These are phyloP conservation scores for Plasmodium sp. DNA, from an alignment of 169 alveolate genomes.

Conservation along the genomic window DNA sequence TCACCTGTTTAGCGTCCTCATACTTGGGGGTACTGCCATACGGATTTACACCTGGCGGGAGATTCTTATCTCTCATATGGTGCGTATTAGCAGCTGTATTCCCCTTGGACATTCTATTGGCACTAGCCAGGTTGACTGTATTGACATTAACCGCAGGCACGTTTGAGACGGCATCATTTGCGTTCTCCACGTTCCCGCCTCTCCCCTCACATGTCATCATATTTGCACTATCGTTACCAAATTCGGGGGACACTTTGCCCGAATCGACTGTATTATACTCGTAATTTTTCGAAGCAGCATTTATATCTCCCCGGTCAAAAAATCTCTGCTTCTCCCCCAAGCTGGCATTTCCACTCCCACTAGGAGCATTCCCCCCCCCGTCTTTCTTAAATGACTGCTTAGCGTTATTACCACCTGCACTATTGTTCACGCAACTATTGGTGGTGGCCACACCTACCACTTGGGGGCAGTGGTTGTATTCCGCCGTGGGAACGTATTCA, in stretches of 20 bases:
- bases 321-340: slow-evolving; percentile 11
- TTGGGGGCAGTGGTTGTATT: background rate
- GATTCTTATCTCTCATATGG: slow-evolving; percentile 17
- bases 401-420: background rate
- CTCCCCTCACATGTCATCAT: background rate
- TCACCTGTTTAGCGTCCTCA: background rate
- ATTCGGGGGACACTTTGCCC: background rate
- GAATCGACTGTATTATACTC: slow-evolving; percentile 17
- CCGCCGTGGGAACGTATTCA: background rate
- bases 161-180: background rate
- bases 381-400: background rate
- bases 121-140: background rate
- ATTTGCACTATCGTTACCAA: slow-evolving; percentile 4
- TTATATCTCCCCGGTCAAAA: slow-evolving; percentile 3
- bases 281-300: slow-evolving; percentile 1
- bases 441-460: background rate
- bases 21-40: slow-evolving; percentile 2
- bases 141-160: background rate
- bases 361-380: background rate
- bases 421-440: background rate
- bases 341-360: background rate
- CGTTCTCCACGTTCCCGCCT: background rate
- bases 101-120: slow-evolving; percentile 6
- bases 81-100: background rate
- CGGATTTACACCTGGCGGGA: background rate